Evolutionary conservation across 164 flowering plant genomes (phyloP), one percentile per base, ranked within the genome.

Genomic region (Warburgia ugandensis): DNA sequence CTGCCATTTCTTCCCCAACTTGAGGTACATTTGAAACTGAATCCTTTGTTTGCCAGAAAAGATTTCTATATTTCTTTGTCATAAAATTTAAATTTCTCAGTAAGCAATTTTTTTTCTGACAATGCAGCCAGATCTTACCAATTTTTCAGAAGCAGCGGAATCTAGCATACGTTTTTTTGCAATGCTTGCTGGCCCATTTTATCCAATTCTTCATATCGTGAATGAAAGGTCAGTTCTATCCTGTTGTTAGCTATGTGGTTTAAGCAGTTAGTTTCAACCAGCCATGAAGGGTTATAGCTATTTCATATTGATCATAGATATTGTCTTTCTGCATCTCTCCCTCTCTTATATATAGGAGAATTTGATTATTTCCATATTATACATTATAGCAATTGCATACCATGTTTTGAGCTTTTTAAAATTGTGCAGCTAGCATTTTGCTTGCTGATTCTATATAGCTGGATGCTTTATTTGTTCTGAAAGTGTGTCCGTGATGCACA

Each of bases 161-260:
- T 45, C 77, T 50, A 76, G 46, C 57, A 46, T 74, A 5, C 87
- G 83, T 53, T 86, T 83, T 71, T 81, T 90, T 56, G 90, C 95
- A 3, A 86, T 90, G 94, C 90, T 90, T 68, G 77, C 84, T 47
- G 95, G 95, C 56, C 95, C 95, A 40, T 81, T 78, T 54, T 86
- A 90, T 70, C 97, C 97, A 25, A 80, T 90, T 57, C 84, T 90
- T 55, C 68, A 65, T 29, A 45, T 80, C 61, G 78, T 74, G 41
- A 76, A 64, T 57, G 94, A 86, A 63, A 84, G 94, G 97, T 90
- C 45, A 30, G 73, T 70, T 40, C 35, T 47, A 7, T 64, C 28
- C 29, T 44, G 29, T 20, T 22, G 28, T 20, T 38, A 23, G 16
- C 28, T 31, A 25, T 41, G 8, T 29, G 1, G 10, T 33, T 20